Percentiles rank a stretch among this genome's conserved stretches.
Evolutionary conservation across 345 rosid species (phyloP).

Genomic region (Eucalyptus tenuipes): DNA sequence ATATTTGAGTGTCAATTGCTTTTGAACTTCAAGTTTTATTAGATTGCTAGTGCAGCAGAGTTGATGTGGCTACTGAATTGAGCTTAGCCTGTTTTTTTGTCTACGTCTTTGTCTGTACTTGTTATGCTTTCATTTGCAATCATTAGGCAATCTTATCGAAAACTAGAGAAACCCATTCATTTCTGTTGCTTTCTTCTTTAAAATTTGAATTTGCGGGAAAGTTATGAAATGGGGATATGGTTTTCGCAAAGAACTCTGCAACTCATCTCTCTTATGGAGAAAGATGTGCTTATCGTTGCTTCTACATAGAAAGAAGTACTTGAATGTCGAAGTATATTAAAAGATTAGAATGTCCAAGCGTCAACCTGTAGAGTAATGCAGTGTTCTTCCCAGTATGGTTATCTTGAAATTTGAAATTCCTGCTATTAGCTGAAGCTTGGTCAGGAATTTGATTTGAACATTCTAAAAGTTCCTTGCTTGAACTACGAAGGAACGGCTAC

Average conservation of each 20-base stretch:
- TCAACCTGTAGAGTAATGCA: background rate
- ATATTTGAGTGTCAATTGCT: background rate
- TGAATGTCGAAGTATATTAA: background rate
- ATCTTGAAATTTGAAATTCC: background rate
- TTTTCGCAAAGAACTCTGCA: background rate
- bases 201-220: background rate
- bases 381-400: background rate
- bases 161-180: background rate
- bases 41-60: background rate
- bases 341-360: background rate
- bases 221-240: background rate
- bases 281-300: background rate
- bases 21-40: background rate
- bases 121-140: background rate
- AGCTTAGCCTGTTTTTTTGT: background rate
- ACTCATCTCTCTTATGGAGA: background rate
- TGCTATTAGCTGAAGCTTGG: background rate
- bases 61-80: background rate
- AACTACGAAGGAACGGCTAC: background rate
- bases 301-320: background rate
- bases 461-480: background rate
- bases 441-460: background rate
- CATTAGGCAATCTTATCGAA: background rate
- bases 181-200: background rate
- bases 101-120: background rate